These are phyloP conservation scores for Paramecium tetraurelia DNA, from an alignment of 73 alveolate genomes.

Conservation along the genomic window DNA sequence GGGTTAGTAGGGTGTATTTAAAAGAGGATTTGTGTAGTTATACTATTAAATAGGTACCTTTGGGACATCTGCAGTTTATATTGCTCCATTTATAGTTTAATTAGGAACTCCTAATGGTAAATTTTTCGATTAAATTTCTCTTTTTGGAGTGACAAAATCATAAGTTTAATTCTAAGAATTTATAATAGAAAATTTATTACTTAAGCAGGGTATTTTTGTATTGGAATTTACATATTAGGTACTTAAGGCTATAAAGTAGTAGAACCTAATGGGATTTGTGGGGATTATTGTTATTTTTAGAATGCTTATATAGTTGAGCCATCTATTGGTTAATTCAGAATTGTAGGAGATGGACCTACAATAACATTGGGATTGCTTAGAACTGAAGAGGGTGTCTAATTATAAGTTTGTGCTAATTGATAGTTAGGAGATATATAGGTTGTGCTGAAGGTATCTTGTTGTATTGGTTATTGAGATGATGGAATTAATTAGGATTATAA, in stretches of 20 bases:
- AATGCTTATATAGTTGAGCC: background rate
- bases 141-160: background rate
- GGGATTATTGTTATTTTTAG: background rate
- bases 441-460: background rate
- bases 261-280: background rate
- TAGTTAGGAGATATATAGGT: background rate
- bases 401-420: background rate
- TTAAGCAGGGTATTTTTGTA: background rate
- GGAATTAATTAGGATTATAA: background rate
- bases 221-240: background rate
- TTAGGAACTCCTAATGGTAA: background rate
- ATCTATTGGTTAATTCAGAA: background rate
- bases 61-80: background rate
- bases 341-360: background rate
- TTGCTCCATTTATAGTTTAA: background rate
- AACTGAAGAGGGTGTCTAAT: background rate
- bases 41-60: background rate
- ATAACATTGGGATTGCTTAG: background rate
- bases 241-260: background rate
- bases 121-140: background rate
- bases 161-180: background rate
- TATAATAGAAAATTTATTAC: background rate
- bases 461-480: background rate
- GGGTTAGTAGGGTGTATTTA: background rate
- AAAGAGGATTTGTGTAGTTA: background rate